Base-by-base conservation (phyloP, 2,329 filamentous ascomycete genomes). In the Pseudopyricularia cyperi region DNA sequence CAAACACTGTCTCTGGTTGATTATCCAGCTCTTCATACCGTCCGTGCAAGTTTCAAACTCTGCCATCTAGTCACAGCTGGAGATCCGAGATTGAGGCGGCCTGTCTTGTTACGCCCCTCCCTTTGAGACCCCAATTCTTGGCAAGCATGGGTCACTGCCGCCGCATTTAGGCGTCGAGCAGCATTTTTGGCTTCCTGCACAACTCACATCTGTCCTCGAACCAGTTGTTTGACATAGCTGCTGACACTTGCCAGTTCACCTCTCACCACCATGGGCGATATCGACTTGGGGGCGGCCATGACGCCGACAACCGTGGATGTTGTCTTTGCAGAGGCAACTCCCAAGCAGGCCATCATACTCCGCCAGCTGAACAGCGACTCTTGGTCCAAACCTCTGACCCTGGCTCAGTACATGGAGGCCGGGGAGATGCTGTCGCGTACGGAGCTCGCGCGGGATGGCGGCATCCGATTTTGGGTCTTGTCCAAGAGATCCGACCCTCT, bases 401-500 rank as follows among this genome's bases (percentile, higher is more conserved):
- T 62, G 14, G 58, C 59, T 11, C 57, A 58, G 51, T 64, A 65
- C 51, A 34, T 65, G 50, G 56, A 60, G 30, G 59, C 62, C 30
- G 61, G 65, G 50, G 52, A 51, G 15, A 47, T 58, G 33, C 59
- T 66, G 24, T 59, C 62, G 15, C 52, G 58, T 33, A 60, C 60
- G 34, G 60, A 57, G 12, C 57, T 64, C 9, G 58, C 58, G 26
- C 55, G 50, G 22, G 57, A 58, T 34, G 57, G 58, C 17, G 51
- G 54, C 34, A 60, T 62, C 55, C 58, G 47, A 14, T 64, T 63
- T 55, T 69, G 63, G 61, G 59, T 66, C 8, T 54, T 68, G 12
- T 59, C 59, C 22, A 55, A 59, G 48, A 59, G 58, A 15, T 55
- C 58, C 3, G 57, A 66, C 14, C 61, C 60, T 11, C 50, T 56